Conservation (phyloP, 495 filamentous ascomycete species). For the Pseudotulostoma volvatum region DNA sequence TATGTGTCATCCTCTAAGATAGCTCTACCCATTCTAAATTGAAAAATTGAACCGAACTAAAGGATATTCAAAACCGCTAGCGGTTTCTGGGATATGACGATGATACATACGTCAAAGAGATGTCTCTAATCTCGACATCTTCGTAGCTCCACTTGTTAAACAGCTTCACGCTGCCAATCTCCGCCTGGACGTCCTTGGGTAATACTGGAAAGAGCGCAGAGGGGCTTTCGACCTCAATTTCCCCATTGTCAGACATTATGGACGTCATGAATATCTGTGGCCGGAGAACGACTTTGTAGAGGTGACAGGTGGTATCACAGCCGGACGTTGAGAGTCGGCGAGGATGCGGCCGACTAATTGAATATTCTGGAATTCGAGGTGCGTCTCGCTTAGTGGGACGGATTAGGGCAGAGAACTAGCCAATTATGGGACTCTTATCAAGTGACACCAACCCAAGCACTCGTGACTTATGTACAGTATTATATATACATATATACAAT, state of each 20-base stretch:
- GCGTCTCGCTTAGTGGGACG: slow-evolving; percentile 29
- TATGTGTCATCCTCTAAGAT: no score
- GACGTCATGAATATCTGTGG: slow-evolving; percentile 26
- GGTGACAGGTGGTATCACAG: slow-evolving; percentile 18
- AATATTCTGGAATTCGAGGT: slow-evolving; percentile 29
- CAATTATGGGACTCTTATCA: slow-evolving; percentile 11
- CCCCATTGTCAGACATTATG: slow-evolving; percentile 91
- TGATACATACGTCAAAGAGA: slow-evolving; percentile 89
- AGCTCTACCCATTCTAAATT: no score
- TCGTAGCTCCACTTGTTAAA: slow-evolving; percentile 98
- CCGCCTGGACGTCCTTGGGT: slow-evolving; percentile 81
- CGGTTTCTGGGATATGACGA: slow-evolving; percentile 1
- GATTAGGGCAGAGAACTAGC: slow-evolving; percentile 23
- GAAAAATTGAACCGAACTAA: slow-evolving; percentile 3
- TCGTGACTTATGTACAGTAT: no score
- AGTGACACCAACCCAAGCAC: no score
- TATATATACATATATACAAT: no score
- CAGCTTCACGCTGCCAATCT: slow-evolving; percentile 90
- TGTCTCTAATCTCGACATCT: slow-evolving; percentile 98
- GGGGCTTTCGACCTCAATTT: slow-evolving; percentile 77
- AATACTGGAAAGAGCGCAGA: slow-evolving; percentile 55
- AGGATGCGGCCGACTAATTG: no score
- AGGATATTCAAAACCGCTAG: not conserved
- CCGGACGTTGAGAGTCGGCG: slow-evolving; percentile 15
- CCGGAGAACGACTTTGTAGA: slow-evolving; percentile 26